Base-by-base conservation (phyloP, 805 yeast genomes). In the Nakazawaea ishiwadae region DNA sequence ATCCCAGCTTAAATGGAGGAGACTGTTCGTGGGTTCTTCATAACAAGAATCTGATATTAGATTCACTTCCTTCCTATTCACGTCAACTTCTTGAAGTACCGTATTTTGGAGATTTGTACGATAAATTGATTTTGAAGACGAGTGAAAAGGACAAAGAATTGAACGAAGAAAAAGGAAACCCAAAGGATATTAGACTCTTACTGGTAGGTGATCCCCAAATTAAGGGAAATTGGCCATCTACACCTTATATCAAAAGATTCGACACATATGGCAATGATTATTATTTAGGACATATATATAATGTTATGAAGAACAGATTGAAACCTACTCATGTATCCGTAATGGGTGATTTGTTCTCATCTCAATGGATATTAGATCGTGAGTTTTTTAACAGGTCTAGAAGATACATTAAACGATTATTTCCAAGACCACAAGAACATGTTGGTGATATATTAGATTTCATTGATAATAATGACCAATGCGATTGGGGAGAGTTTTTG, bases 161-260 rank as follows among this genome's bases (percentile, higher is more conserved):
- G 6, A 26, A 44, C 35, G 15, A 24, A 39, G 11, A 48, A 50
- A 20, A 38, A 2, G 63, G 60, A 15, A 29, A 34, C 2, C 48
- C 68, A 4, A 56, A 67, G 9, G 79, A 74, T 50, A 73, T 90
- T 39, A 77, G 77, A 47, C 61, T 93, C 61, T 59, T 90, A 48
- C 84, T 96, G 5, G 81, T 89, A 59, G 99, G 98, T 5, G 99
- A 93, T 55, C 99, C 99, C 0, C 99, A 93, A 65, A 90, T 93
- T 59, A 85, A 91, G 47, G 99, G 99, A 2, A 77, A 81, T 51
- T 80, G 87, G 84, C 75, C 73, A 6, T 65, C 69, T 19, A 83
- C 96, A 1, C 76, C 81, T 11, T 79, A 81, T 53, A 68, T 86
- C 44, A 83, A 85, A 45, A 62, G 87, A 39, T 64, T 93, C 19